phyloP scores from a whole-genome alignment of 202 grass and related monocot genomes.

The Digitaria exilis region DNA sequence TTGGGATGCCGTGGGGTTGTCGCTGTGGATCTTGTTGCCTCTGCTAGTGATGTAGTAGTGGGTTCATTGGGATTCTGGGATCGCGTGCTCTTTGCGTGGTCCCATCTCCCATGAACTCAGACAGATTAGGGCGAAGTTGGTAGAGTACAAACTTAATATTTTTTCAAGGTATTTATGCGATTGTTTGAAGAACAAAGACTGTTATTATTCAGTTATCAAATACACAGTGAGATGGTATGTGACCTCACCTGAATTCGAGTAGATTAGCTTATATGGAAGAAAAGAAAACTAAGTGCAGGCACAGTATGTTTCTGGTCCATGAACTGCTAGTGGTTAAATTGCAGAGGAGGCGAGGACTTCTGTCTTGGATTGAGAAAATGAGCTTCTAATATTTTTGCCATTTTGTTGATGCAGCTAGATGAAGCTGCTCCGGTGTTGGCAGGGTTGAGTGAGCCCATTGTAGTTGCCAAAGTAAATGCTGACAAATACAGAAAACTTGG shows the following conservation, averaged over 20 bases:
- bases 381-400: neutral
- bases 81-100: conserved; percentile 27
- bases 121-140: neutral
- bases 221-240: neutral
- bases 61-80: conserved; percentile 22
- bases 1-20: neutral
- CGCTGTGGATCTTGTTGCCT: conserved; percentile 38
- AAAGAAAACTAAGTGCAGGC: neutral
- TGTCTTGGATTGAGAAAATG: conserved; percentile 33
- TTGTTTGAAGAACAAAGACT: neutral
- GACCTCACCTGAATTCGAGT: neutral
- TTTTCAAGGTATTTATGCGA: conserved; percentile 9
- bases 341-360: conserved; percentile 11
- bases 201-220: neutral
- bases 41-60: neutral
- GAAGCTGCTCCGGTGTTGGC: conserved; percentile 79
- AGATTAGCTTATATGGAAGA: conserved; percentile 15
- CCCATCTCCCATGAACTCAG: conserved; percentile 28
- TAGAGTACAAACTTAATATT: neutral
- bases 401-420: conserved; percentile 73
- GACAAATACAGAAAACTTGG: conserved; percentile 92
- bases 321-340: conserved; percentile 22
- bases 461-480: conserved; percentile 88
- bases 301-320: conserved; percentile 15
- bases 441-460: conserved; percentile 67